These are phyloP conservation scores for Candida sphagnicola DNA, from an alignment of 805 yeast species.

Conservation along the genomic window DNA sequence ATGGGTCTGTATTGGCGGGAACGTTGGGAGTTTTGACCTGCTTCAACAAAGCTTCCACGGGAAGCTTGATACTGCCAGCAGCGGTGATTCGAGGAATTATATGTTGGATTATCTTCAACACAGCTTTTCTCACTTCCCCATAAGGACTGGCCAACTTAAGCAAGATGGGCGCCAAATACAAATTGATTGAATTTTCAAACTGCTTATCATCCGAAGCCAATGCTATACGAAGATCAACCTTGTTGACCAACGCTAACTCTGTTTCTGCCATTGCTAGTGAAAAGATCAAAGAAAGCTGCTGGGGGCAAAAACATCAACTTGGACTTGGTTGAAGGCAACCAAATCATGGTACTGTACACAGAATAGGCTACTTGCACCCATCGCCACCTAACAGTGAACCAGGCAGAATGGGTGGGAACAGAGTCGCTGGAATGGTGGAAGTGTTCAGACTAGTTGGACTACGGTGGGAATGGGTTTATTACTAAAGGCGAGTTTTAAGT, in stretches of 20 bases:
- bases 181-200: slow-evolving; percentile 54
- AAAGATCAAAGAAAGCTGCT: slow-evolving; percentile 1
- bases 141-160: slow-evolving; percentile 74
- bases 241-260: slow-evolving; percentile 62
- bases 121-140: slow-evolving; percentile 59
- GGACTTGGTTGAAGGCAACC: neutral
- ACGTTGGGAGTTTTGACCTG: slow-evolving; percentile 61
- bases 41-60: slow-evolving; percentile 54
- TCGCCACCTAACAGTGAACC: too few relatives aligned
- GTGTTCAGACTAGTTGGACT: too few relatives aligned
- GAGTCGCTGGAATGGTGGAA: too few relatives aligned
- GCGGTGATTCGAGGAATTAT: slow-evolving; percentile 63
- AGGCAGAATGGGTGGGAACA: too few relatives aligned
- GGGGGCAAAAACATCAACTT: slow-evolving; percentile 7
- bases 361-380: too few relatives aligned
- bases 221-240: slow-evolving; percentile 79
- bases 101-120: slow-evolving; percentile 64
- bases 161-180: slow-evolving; percentile 72
- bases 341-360: too few relatives aligned
- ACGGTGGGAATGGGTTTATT: too few relatives aligned
- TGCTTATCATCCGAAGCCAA: slow-evolving; percentile 66
- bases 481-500: too few relatives aligned
- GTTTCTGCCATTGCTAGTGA: slow-evolving; percentile 26
- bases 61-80: slow-evolving; percentile 52
- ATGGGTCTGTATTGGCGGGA: slow-evolving; percentile 38